Evolutionary conservation across 257 asterid genomes (phyloP).

Genomic region (Paraleonurus japonicus): DNA sequence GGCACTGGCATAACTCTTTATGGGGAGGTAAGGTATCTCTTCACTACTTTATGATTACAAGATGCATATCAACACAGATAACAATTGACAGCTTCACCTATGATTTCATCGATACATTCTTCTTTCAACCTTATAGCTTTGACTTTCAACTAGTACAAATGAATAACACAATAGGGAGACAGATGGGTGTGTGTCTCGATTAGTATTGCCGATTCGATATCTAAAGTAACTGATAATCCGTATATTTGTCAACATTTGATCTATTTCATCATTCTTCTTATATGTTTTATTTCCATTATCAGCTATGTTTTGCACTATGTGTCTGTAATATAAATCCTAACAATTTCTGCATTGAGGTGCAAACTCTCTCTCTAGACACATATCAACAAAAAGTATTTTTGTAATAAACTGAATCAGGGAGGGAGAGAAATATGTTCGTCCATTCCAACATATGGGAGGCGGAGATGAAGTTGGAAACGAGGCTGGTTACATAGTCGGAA

Average conservation of each 20-base stretch:
- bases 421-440: conserved; percentile 77
- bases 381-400: background rate
- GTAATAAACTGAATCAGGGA: conserved; percentile 39
- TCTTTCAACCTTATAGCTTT: background rate
- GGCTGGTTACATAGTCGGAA: conserved; percentile 83
- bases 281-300: no score
- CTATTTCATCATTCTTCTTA: no score
- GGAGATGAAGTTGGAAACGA: conserved; percentile 82
- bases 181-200: background rate
- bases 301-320: background rate
- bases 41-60: background rate
- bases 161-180: background rate
- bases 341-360: no score
- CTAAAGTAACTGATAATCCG: background rate
- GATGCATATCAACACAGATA: background rate
- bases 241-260: background rate
- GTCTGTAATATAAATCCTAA: no score
- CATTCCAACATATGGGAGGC: conserved; percentile 58
- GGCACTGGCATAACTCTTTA: conserved; percentile 65
- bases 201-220: background rate
- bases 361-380: no score
- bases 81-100: no score
- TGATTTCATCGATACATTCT: no score
- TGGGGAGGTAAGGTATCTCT: conserved; percentile 58
- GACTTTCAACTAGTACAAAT: no score